These are phyloP conservation scores for Colletotrichum sojae DNA, from an alignment of 2,329 filamentous ascomycete genomes.

Conservation along the genomic window DNA sequence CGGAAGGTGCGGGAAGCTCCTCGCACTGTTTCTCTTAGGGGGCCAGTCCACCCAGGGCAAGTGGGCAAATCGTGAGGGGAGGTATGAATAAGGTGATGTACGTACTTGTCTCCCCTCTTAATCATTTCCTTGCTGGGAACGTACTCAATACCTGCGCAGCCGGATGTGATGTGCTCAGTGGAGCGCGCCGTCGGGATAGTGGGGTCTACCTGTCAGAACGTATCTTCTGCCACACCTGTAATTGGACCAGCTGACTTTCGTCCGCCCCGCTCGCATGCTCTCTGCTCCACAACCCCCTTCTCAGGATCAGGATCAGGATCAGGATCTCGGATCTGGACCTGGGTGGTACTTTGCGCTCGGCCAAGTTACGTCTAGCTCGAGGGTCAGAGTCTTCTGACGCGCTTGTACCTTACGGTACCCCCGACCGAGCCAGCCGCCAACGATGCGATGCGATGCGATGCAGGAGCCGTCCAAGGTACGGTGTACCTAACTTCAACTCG, in stretches of 20 bases:
- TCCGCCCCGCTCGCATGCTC: not conserved
- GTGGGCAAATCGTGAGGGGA: not conserved
- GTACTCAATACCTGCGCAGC: not conserved
- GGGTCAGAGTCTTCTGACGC: conserved; percentile 16
- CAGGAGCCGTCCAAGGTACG: not conserved
- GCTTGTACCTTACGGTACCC: conserved; percentile 29
- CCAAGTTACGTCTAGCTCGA: conserved; percentile 22
- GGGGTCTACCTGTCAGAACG: not conserved
- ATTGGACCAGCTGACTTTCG: conserved; percentile 8
- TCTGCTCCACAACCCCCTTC: not conserved
- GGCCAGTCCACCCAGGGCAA: too few relatives aligned
- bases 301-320: conserved; percentile 33
- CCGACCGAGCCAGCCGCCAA: conserved; percentile 24
- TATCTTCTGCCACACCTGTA: not conserved
- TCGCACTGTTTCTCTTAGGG: conserved; percentile 23
- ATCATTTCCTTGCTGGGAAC: not conserved
- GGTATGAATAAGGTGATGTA: conserved; percentile 6
- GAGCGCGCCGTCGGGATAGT: conserved; percentile 8
- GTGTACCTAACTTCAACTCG: too few relatives aligned
- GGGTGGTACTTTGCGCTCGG: conserved; percentile 21
- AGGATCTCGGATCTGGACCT: conserved; percentile 39
- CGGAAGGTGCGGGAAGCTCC: not conserved
- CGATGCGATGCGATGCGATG: not conserved
- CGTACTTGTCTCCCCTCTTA: conserved; percentile 1
- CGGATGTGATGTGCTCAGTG: not conserved